Percentiles rank a stretch among this genome's conserved stretches.
Evolutionary conservation across 208 protist species (phyloP).

Genomic region (Crithidia thermophila): DNA sequence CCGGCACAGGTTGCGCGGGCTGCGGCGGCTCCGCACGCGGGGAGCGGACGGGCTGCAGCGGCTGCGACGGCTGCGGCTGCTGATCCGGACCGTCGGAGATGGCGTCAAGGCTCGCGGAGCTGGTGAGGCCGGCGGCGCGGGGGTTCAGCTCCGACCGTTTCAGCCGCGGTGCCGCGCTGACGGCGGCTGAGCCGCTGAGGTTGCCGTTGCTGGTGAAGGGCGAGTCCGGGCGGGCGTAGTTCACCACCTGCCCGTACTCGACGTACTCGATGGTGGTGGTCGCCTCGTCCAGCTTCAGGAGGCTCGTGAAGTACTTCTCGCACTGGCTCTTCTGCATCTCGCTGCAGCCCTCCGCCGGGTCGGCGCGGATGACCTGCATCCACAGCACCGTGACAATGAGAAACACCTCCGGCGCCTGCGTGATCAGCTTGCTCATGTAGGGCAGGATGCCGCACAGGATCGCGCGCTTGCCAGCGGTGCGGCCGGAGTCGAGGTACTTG

Average conservation of each 20-base stretch:
- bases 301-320: conserved; percentile 70
- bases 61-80: conserved; percentile 14
- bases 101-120: conserved; percentile 30
- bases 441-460: conserved; percentile 98
- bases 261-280: conserved; percentile 87
- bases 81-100: conserved; percentile 5
- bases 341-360: conserved; percentile 54
- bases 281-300: conserved; percentile 80
- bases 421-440: conserved; percentile 97
- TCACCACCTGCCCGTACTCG: conserved; percentile 58
- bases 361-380: conserved; percentile 82
- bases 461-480: conserved; percentile 95
- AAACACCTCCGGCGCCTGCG: conserved; percentile 75
- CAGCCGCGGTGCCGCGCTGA: conserved; percentile 8
- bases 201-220: conserved; percentile 1
- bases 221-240: conserved; percentile 18
- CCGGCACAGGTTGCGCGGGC: not conserved
- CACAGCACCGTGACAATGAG: conserved; percentile 82
- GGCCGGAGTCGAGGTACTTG: conserved; percentile 96
- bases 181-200: not conserved
- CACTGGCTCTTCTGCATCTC: conserved; percentile 63
- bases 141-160: conserved; percentile 30
- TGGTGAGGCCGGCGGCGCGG: conserved; percentile 11
- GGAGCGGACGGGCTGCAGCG: conserved; percentile 11
- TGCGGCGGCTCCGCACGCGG: not conserved